phyloP scores from a whole-genome alignment of 306 rosid species.

The Psophocarpus tetragonolobus region DNA sequence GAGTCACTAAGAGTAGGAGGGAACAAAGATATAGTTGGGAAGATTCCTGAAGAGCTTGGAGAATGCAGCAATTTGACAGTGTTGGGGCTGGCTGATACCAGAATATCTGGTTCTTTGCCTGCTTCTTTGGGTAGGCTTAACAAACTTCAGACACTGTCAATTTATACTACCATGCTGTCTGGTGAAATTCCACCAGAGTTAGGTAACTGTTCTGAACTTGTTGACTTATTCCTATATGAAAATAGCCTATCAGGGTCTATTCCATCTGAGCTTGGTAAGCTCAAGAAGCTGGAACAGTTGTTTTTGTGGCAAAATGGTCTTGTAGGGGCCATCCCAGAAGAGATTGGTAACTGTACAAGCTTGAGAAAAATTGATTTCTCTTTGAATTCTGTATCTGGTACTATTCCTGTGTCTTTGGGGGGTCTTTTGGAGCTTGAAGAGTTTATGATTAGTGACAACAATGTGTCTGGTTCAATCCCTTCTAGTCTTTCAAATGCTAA shows the following conservation, averaged over 20 bases:
- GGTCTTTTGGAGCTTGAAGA: slow-evolving; percentile 61
- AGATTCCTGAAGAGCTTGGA: slow-evolving; percentile 77
- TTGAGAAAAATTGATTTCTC: slow-evolving; percentile 86
- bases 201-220: slow-evolving; percentile 91
- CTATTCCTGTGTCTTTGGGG: slow-evolving; percentile 73
- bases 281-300: slow-evolving; percentile 72
- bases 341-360: slow-evolving; percentile 78
- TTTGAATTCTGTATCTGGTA: slow-evolving; percentile 80
- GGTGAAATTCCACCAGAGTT: slow-evolving; percentile 87
- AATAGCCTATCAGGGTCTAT: slow-evolving; percentile 82
- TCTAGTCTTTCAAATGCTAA: slow-evolving; percentile 64
- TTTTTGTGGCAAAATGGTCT: slow-evolving; percentile 86
- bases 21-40: slow-evolving; percentile 68
- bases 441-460: slow-evolving; percentile 88
- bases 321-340: slow-evolving; percentile 72
- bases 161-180: slow-evolving; percentile 88
- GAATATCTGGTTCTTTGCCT: slow-evolving; percentile 74
- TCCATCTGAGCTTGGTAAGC: slow-evolving; percentile 78
- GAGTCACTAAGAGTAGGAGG: slow-evolving; percentile 82
- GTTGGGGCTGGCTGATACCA: slow-evolving; percentile 79
- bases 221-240: slow-evolving; percentile 77
- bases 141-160: slow-evolving; percentile 74
- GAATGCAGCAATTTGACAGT: slow-evolving; percentile 72
- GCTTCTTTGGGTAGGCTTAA: slow-evolving; percentile 69
- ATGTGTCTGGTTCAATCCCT: slow-evolving; percentile 89